Evolutionary conservation across 202 grass and related monocot species (phyloP).

Genomic region (Sporobolus alterniflorus): DNA sequence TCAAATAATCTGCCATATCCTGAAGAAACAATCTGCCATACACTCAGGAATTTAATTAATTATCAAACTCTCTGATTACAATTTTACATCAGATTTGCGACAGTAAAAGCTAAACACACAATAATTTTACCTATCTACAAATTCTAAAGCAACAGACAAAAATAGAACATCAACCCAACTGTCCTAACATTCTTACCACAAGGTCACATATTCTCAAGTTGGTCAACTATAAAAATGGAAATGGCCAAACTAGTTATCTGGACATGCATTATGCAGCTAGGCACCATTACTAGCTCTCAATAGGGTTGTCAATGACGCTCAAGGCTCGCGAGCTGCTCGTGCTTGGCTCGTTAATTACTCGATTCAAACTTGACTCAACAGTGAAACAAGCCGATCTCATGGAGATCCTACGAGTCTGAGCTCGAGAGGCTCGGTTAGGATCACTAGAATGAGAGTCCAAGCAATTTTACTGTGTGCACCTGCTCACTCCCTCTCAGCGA

Average conservation of each 20-base stretch:
- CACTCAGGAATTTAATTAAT: conserved; percentile 8
- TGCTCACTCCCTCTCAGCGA: too few species aligned
- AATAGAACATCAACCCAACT: conserved; percentile 17
- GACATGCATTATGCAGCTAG: conserved; percentile 3
- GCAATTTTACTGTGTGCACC: too few species aligned
- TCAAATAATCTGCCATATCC: conserved; percentile 84
- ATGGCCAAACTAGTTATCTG: conserved; percentile 8
- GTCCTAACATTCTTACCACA: background rate
- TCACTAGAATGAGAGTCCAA: too few species aligned
- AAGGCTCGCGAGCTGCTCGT: too few species aligned
- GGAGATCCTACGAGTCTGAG: too few species aligned
- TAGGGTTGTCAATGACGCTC: too few species aligned
- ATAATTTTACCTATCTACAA: background rate
- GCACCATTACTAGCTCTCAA: background rate
- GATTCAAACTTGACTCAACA: too few species aligned
- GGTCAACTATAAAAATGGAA: background rate
- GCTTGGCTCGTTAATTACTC: too few species aligned
- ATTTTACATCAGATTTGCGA: conserved; percentile 1
- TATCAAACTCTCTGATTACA: background rate
- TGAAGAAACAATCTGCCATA: conserved; percentile 50
- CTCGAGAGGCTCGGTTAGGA: too few species aligned
- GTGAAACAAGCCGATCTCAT: too few species aligned
- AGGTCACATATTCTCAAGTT: conserved; percentile 16
- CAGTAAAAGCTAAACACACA: background rate
- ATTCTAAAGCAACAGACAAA: background rate